Evolutionary conservation across 371 early-diverging fungal genomes (phyloP).

Genomic region (Aphelidium insulamus): DNA sequence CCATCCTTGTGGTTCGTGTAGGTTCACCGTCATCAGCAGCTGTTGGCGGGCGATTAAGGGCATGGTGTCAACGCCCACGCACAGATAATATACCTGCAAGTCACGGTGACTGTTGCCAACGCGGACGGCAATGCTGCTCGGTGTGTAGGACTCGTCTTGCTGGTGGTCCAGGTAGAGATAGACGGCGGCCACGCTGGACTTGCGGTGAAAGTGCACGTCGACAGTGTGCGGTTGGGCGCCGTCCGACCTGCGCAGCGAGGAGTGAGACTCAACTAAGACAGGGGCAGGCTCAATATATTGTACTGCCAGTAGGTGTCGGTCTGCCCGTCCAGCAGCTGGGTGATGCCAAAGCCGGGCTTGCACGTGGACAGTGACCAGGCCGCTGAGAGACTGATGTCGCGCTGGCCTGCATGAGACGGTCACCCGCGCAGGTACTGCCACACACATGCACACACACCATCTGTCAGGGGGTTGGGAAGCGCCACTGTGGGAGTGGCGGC

Average conservation of each 20-base stretch:
- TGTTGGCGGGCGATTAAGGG: constrained; percentile 3
- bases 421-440: too few relatives aligned
- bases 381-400: constrained; percentile 29
- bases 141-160: constrained; percentile 85
- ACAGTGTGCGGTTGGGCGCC: constrained; percentile 36
- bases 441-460: too few relatives aligned
- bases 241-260: constrained; percentile 18
- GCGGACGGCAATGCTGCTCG: constrained; percentile 38
- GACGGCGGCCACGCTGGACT: constrained; percentile 25
- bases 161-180: constrained; percentile 49
- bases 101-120: constrained; percentile 51
- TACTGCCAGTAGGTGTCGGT: constrained; percentile 70
- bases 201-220: constrained; percentile 26
- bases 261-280: background rate
- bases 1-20: constrained; percentile 52
- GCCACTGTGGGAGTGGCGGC: too few relatives aligned
- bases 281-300: constrained; percentile 1
- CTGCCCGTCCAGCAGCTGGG: constrained; percentile 36
- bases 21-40: constrained; percentile 23
- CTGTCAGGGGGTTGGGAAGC: too few relatives aligned
- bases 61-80: background rate
- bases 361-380: constrained; percentile 46
- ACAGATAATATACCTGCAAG: constrained; percentile 9
- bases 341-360: constrained; percentile 38
- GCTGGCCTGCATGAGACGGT: too few relatives aligned